Evolutionary conservation across 176 grass and related monocot species (phyloP), one percentile per base, ranked within the genome.

Genomic region (Panicum miliaceum): DNA sequence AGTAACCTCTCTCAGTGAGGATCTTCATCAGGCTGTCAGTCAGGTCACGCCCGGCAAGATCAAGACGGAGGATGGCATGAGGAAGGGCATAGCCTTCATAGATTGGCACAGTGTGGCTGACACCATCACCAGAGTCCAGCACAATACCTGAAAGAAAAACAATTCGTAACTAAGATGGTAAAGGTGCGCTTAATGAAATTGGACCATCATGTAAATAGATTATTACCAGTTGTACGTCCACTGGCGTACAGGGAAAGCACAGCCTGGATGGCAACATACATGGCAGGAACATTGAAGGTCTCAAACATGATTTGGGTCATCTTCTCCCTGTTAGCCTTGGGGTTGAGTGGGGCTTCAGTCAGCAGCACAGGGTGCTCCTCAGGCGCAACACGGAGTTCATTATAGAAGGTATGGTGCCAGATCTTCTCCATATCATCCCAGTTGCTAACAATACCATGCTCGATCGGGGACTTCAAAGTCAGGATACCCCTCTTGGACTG

Each of bases 341-440:
- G 85, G 62, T 87, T 87, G 65, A 88, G 86, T 23, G 86, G 86
- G 7, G 86, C 86, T 61, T 88, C 86, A 6, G 86, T 88, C 71
- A 88, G 86, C 80, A 88, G 35, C 54, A 88, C 86, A 14, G 86
- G 86, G 80, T 88, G 86, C 53, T 88, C 86, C 20, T 88, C 86
- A 10, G 86, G 86, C 0, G 86, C 80, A 20, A 88, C 86, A 57
- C 86, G 86, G 25, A 88, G 81, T 40, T 88, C 85, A 16, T 87
- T 87, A 1, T 82, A 87, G 79, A 87, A 87, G 3, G 85, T 87
- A 62, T 87, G 85, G 4, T 87, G 85, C 85, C 85, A 87, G 71
- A 87, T 87, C 61, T 87, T 87, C 71, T 87, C 85, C 85, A 88
- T 88, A 16, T 88, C 86, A 64, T 88, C 86, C 86, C 86, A 88